Percentiles rank a stretch among this genome's conserved stretches.
Conservation (phyloP, 345 rosid species). For the Kandelia obovata region DNA sequence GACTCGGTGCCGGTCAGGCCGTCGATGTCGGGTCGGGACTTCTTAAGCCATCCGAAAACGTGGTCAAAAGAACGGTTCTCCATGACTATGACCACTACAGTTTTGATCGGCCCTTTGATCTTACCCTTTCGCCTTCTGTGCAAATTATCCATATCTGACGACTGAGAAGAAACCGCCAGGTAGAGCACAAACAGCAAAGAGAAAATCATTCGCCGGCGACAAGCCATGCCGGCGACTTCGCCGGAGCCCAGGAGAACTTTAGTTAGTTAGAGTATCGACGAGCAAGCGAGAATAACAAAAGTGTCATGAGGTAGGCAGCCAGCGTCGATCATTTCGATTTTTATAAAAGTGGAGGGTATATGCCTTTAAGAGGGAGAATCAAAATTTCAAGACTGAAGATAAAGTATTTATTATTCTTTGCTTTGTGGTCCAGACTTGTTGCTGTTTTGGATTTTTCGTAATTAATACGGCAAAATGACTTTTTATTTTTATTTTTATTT, state of each 20-base stretch:
- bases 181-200: conserved; percentile 36
- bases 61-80: conserved; percentile 98
- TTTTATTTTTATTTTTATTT: no score
- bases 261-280: no score
- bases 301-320: no score
- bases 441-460: no score
- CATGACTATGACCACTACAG: conserved; percentile 86
- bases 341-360: no score
- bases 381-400: no score
- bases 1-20: conserved; percentile 76
- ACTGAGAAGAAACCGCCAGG: conserved; percentile 54
- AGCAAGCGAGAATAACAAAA: not conserved
- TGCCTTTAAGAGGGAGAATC: no score
- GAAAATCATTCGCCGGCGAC: conserved; percentile 26
- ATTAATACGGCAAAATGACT: no score
- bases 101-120: conserved; percentile 88
- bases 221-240: not conserved
- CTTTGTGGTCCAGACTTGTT: not conserved
- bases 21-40: conserved; percentile 80
- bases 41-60: conserved; percentile 90
- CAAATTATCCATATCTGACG: conserved; percentile 31
- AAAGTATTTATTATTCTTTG: not conserved
- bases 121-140: conserved; percentile 31
- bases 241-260: no score
- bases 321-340: not conserved